These are phyloP conservation scores for Neoarthrinium moseri DNA, from an alignment of 2,329 filamentous ascomycete species.

Conservation along the genomic window DNA sequence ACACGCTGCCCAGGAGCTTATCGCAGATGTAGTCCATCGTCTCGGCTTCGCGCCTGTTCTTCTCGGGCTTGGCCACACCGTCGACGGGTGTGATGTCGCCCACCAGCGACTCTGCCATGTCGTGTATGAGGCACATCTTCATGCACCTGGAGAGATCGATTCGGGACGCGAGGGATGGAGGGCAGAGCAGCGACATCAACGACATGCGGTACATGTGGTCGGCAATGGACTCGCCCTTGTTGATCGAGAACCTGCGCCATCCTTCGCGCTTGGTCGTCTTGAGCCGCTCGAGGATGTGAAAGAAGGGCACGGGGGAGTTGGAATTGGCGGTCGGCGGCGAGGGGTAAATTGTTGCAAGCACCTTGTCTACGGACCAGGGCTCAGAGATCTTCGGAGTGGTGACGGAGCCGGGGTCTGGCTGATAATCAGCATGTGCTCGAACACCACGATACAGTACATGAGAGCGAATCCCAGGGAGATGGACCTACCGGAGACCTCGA, in stretches of 20 bases:
- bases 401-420: constrained; percentile 34
- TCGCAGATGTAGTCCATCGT: constrained; percentile 91
- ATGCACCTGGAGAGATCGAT: constrained; percentile 83
- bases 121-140: constrained; percentile 93
- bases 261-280: constrained; percentile 97
- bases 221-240: constrained; percentile 82
- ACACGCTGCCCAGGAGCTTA: constrained; percentile 70
- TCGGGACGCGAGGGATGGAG: constrained; percentile 65
- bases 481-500: neutral
- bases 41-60: constrained; percentile 78
- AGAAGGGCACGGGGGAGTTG: constrained; percentile 80
- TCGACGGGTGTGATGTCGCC: constrained; percentile 97
- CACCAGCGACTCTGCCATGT: constrained; percentile 94
- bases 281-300: constrained; percentile 88
- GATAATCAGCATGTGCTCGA: neutral
- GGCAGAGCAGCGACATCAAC: constrained; percentile 89
- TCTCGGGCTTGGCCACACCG: constrained; percentile 80
- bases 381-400: constrained; percentile 38
- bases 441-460: neutral
- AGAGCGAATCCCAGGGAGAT: neutral
- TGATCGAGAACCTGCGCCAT: constrained; percentile 85
- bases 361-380: constrained; percentile 58
- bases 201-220: constrained; percentile 99
- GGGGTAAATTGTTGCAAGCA: constrained; percentile 61
- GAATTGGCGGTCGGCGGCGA: constrained; percentile 60